These are phyloP conservation scores for Trichoderma pleuroti DNA, from an alignment of 2,329 filamentous ascomycete species.

Conservation along the genomic window DNA sequence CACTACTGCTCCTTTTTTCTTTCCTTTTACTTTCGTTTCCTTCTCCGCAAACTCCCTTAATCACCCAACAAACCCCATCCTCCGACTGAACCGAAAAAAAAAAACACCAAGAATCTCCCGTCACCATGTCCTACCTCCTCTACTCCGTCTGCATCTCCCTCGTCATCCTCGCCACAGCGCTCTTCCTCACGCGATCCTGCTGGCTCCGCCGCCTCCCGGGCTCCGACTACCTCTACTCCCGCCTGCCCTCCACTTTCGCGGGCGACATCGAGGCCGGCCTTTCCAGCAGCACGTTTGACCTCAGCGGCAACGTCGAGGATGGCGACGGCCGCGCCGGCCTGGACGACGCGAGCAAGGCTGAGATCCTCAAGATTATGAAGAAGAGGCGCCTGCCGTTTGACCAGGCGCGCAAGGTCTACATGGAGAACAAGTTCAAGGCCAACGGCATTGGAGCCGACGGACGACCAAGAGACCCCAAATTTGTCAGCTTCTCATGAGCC, in stretches of 20 bases:
- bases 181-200: slow-evolving; percentile 74
- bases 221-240: slow-evolving; percentile 67
- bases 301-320: slow-evolving; percentile 72
- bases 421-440: slow-evolving; percentile 79
- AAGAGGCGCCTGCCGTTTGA: slow-evolving; percentile 78
- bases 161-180: slow-evolving; percentile 66
- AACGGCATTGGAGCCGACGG: slow-evolving; percentile 89
- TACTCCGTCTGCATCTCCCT: slow-evolving; percentile 71
- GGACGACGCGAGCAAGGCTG: slow-evolving; percentile 73
- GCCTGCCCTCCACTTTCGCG: slow-evolving; percentile 72
- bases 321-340: slow-evolving; percentile 78
- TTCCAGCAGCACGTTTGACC: slow-evolving; percentile 77
- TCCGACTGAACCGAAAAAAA: neutral
- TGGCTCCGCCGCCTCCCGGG: slow-evolving; percentile 66
- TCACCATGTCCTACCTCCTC: slow-evolving; percentile 72
- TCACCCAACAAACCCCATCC: neutral
- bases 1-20: neutral
- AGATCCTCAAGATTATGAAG: slow-evolving; percentile 90
- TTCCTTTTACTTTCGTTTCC: neutral
- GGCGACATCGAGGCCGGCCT: slow-evolving; percentile 86
- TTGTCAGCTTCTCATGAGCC: slow-evolving; percentile 72
- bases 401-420: slow-evolving; percentile 81
- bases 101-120: neutral
- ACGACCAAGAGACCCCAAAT: slow-evolving; percentile 85
- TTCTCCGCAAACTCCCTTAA: neutral